Evolutionary conservation across 768 basidiomycete species (phyloP).

Genomic region (Termitomyces sp.): DNA sequence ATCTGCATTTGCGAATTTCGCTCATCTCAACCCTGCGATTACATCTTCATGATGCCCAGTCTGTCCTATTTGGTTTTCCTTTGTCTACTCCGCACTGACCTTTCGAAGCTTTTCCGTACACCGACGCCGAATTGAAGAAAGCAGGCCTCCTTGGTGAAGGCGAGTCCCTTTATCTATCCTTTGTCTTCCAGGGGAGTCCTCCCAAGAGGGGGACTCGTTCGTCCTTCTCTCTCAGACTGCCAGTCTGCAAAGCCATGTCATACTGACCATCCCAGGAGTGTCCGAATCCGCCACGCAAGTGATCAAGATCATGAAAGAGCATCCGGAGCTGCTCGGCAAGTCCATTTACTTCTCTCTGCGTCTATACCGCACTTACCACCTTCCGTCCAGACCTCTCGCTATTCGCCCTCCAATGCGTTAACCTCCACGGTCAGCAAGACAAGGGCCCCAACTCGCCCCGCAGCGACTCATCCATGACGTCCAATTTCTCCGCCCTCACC

Average conservation of each 20-base stretch:
- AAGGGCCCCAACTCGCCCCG: constrained; percentile 5
- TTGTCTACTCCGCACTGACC: constrained; percentile 2
- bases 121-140: not conserved
- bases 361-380: not conserved
- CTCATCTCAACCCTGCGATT: no score
- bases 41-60: not conserved
- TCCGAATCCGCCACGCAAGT: not conserved
- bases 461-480: no score
- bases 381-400: not conserved
- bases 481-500: no score
- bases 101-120: not conserved
- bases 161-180: no score
- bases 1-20: no score
- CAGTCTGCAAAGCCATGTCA: no score
- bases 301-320: not conserved
- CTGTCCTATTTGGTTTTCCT: not conserved
- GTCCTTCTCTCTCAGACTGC: not conserved
- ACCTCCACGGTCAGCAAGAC: not conserved
- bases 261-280: not conserved
- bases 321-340: not conserved
- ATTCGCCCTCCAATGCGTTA: constrained; percentile 1
- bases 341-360: not conserved
- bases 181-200: no score
- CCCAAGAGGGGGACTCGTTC: no score
- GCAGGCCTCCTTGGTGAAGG: not conserved